These are phyloP conservation scores for Dioscorea cayenensis DNA, from an alignment of 116 monocot genomes.

Conservation along the genomic window DNA sequence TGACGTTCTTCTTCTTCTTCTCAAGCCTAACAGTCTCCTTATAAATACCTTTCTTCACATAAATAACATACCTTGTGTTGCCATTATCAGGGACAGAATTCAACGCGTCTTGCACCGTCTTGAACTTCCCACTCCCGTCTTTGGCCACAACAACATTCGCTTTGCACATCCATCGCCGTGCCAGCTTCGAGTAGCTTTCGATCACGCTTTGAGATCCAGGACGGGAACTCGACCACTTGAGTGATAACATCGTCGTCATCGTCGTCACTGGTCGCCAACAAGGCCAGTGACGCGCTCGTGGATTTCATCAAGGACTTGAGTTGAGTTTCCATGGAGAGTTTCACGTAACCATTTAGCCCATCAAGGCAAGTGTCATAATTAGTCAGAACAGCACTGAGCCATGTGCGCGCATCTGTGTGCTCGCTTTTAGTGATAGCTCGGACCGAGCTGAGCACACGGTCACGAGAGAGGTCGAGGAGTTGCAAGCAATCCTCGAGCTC, in stretches of 20 bases:
- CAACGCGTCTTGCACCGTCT: conserved; percentile 42
- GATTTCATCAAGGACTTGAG: conserved; percentile 11
- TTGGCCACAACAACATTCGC: conserved; percentile 36
- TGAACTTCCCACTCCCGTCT: conserved; percentile 49
- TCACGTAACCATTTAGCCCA: conserved; percentile 3
- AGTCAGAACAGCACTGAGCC: conserved; percentile 57
- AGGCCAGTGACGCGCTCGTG: conserved; percentile 28
- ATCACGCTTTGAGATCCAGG: conserved; percentile 23
- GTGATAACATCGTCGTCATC: background rate
- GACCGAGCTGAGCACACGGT: conserved; percentile 20
- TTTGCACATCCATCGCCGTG: background rate
- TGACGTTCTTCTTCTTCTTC: conserved; percentile 46
- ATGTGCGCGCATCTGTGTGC: conserved; percentile 35
- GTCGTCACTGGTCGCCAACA: conserved; percentile 1
- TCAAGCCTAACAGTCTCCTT: conserved; percentile 40
- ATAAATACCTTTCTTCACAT: conserved; percentile 62
- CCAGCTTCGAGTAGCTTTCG: conserved; percentile 26
- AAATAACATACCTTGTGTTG: conserved; percentile 35
- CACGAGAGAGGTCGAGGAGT: conserved; percentile 40
- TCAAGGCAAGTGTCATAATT: conserved; percentile 36
- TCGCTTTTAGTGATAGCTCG: conserved; percentile 10
- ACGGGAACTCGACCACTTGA: conserved; percentile 12
- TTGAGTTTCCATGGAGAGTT: background rate
- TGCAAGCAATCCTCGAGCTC: conserved; percentile 50
- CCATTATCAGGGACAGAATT: conserved; percentile 24